These are phyloP conservation scores for Euphorbia peplus DNA, from an alignment of 345 rosid genomes.

Conservation along the genomic window DNA sequence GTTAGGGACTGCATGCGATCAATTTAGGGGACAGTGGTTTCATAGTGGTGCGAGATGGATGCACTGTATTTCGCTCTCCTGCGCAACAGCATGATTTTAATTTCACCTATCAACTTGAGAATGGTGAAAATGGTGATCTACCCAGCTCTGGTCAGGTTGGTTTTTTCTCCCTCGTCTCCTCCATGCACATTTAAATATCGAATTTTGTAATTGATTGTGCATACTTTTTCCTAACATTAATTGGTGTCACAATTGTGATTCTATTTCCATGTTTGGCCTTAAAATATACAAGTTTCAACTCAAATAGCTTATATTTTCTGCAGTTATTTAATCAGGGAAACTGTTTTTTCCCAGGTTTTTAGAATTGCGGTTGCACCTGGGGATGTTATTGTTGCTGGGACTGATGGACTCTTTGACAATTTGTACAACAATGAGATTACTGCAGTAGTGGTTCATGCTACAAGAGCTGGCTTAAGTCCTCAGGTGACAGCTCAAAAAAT, in stretches of 20 bases:
- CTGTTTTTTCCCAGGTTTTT: conserved; percentile 55
- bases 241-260: not conserved
- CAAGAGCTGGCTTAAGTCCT: conserved; percentile 83
- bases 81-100: conserved; percentile 96
- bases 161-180: not conserved
- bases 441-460: conserved; percentile 89
- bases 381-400: conserved; percentile 85
- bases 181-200: not conserved
- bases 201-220: too few relatives aligned
- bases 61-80: conserved; percentile 85
- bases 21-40: conserved; percentile 98
- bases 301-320: not conserved
- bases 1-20: conserved; percentile 68
- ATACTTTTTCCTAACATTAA: too few relatives aligned
- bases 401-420: conserved; percentile 95
- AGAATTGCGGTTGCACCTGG: conserved; percentile 84
- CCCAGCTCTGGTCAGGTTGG: conserved; percentile 97
- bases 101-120: conserved; percentile 89
- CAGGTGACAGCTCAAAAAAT: conserved; percentile 96
- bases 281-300: not conserved
- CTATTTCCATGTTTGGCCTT: not conserved
- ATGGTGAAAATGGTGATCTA: conserved; percentile 75
- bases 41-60: conserved; percentile 94
- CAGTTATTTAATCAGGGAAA: not conserved
- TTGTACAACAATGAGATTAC: conserved; percentile 94